These are phyloP conservation scores for Ophiosphaerella herpotricha DNA, from an alignment of 2,329 filamentous ascomycete species.

Conservation along the genomic window DNA sequence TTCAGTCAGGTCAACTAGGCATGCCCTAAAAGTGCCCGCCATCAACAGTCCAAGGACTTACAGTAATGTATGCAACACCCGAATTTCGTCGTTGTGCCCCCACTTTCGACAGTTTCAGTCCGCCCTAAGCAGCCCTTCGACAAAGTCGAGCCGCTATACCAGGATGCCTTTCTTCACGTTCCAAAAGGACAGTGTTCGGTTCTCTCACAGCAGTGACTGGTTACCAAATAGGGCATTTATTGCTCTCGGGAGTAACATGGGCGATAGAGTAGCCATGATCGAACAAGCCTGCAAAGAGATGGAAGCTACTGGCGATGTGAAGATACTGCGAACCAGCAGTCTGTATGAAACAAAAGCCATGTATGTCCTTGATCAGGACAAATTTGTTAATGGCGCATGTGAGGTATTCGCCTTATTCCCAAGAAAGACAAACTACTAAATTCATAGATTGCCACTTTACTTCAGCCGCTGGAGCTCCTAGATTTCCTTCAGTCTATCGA, in stretches of 20 bases:
- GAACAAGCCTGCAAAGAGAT: constrained; percentile 82
- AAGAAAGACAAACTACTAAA: constrained; percentile 4
- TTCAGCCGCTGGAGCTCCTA: constrained; percentile 76
- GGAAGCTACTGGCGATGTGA: constrained; percentile 69
- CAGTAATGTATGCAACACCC: background rate
- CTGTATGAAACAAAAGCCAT: constrained; percentile 96
- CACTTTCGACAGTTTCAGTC: background rate
- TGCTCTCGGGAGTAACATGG: constrained; percentile 90
- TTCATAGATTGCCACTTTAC: constrained; percentile 74
- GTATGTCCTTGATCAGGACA: constrained; percentile 89
- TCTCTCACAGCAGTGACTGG: constrained; percentile 11
- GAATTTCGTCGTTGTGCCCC: background rate
- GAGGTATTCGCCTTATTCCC: constrained; percentile 64
- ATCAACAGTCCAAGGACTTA: background rate
- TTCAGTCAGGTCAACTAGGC: background rate
- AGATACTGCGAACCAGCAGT: constrained; percentile 77
- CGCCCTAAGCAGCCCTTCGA: background rate
- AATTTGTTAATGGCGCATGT: constrained; percentile 90
- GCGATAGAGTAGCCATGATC: constrained; percentile 82
- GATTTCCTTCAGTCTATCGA: constrained; percentile 86
- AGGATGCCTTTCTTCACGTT: background rate
- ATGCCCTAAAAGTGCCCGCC: background rate
- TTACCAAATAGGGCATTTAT: constrained; percentile 67
- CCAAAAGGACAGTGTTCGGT: constrained; percentile 6
- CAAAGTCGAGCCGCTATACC: background rate